Conservation (phyloP, 2,329 filamentous ascomycete genomes). For the Pseudogymnoascus sp. region DNA sequence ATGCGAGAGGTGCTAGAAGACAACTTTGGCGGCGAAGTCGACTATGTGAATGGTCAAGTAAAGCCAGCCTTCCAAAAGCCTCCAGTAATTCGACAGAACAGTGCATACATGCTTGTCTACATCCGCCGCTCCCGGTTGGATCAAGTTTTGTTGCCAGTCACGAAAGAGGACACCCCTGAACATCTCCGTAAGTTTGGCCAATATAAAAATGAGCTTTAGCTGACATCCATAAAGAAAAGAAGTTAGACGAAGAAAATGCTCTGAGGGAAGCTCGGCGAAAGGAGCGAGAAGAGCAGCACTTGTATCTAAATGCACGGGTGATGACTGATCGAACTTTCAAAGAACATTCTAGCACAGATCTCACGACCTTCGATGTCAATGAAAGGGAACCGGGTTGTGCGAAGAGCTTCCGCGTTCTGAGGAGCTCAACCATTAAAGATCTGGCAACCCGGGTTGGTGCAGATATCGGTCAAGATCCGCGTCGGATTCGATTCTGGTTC, state of each 20-base stretch:
- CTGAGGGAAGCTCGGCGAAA: conserved; percentile 70
- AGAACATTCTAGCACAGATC: conserved; percentile 75
- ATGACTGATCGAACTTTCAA: conserved; percentile 78
- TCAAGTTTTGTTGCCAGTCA: conserved; percentile 69
- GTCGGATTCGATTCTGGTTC: conserved; percentile 77
- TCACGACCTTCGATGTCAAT: conserved; percentile 62
- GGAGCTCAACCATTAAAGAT: conserved; percentile 69
- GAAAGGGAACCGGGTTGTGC: conserved; percentile 60
- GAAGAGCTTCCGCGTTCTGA: conserved; percentile 64
- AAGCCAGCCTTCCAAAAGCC: conserved; percentile 41
- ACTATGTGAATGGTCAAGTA: conserved; percentile 37
- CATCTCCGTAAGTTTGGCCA: conserved; percentile 61
- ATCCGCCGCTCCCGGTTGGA: conserved; percentile 84
- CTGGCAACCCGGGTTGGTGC: conserved; percentile 65
- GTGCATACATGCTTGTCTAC: conserved; percentile 98
- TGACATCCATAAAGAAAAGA: conserved; percentile 48
- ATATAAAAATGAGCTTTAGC: conserved; percentile 17
- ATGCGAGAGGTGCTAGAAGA: conserved; percentile 89
- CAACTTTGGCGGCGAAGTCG: conserved; percentile 88
- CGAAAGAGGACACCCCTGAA: conserved; percentile 69
- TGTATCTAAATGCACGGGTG: conserved; percentile 81
- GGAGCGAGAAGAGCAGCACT: conserved; percentile 87
- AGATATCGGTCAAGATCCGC: conserved; percentile 62
- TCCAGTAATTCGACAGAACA: conserved; percentile 62
- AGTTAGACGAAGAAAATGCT: conserved; percentile 75